Evolutionary conservation across 208 protist species (phyloP).

Genomic region (Leishmania amazonensis): DNA sequence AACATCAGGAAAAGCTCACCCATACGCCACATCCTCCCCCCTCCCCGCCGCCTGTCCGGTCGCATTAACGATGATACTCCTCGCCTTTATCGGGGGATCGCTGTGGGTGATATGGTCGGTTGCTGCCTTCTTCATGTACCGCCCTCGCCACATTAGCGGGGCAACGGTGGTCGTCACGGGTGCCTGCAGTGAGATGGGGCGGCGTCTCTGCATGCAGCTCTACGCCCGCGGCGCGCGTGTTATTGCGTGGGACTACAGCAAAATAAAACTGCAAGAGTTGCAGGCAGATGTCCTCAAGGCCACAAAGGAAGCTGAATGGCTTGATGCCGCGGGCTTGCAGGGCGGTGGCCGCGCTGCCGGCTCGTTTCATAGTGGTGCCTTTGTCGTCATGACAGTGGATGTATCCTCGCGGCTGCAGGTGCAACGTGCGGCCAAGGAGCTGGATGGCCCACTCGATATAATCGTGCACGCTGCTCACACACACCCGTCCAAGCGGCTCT

Average conservation of each 20-base stretch:
- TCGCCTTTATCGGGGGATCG: slow-evolving; percentile 44
- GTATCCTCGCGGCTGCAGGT: slow-evolving; percentile 49
- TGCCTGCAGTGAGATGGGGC: slow-evolving; percentile 49
- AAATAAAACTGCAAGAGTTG: slow-evolving; percentile 54
- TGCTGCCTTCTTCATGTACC: slow-evolving; percentile 48
- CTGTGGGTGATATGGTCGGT: slow-evolving; percentile 58
- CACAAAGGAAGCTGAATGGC: neutral
- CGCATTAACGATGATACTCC: slow-evolving; percentile 55
- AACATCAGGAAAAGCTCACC: neutral
- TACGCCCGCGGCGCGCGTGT: slow-evolving; percentile 45
- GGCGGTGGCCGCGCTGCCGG: neutral
- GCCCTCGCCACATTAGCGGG: slow-evolving; percentile 29
- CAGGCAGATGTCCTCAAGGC: slow-evolving; percentile 31
- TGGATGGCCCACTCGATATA: slow-evolving; percentile 43
- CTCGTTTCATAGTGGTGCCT: neutral
- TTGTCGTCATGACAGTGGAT: slow-evolving; percentile 35
- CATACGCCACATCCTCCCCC: neutral
- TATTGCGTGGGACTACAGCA: slow-evolving; percentile 64
- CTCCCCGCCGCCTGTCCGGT: neutral
- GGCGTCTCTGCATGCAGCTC: slow-evolving; percentile 48
- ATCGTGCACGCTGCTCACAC: slow-evolving; percentile 50
- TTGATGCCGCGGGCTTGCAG: neutral
- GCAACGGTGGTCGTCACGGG: slow-evolving; percentile 71
- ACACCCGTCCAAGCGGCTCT: slow-evolving; percentile 30
- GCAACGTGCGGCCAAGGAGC: slow-evolving; percentile 44